phyloP scores from a whole-genome alignment of 2,329 filamentous ascomycete species.

The Venturia pyrina region DNA sequence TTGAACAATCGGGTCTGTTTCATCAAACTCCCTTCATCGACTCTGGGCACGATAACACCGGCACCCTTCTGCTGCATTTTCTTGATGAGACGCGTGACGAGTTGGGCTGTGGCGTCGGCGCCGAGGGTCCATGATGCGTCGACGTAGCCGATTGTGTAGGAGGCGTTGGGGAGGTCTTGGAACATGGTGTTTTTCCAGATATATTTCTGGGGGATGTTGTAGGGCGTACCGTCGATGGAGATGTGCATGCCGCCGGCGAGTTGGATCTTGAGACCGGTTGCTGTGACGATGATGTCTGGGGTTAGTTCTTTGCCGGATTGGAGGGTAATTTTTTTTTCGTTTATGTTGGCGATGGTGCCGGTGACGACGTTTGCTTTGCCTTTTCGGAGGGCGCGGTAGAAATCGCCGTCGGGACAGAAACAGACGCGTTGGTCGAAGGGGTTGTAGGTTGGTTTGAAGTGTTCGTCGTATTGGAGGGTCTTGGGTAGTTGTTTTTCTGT shows the following conservation, averaged over 20 bases:
- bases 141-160: constrained; percentile 50
- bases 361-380: constrained; percentile 47
- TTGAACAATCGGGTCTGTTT: constrained; percentile 31
- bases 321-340: constrained; percentile 39
- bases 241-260: constrained; percentile 45
- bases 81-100: constrained; percentile 42
- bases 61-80: constrained; percentile 37
- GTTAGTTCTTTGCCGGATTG: constrained; percentile 24
- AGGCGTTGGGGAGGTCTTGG: constrained; percentile 50
- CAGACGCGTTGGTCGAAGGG: constrained; percentile 66
- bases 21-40: constrained; percentile 24
- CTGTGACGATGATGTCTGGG: constrained; percentile 52
- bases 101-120: constrained; percentile 42
- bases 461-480: constrained; percentile 28
- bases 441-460: constrained; percentile 39
- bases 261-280: constrained; percentile 50
- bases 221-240: constrained; percentile 39
- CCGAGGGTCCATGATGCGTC: constrained; percentile 54
- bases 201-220: constrained; percentile 41
- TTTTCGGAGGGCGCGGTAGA: constrained; percentile 41
- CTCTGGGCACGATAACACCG: constrained; percentile 35
- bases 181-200: constrained; percentile 54
- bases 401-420: constrained; percentile 52
- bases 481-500: constrained; percentile 43
- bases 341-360: constrained; percentile 42